Conservation (phyloP, 306 rosid genomes). For the Glycine latifolia region DNA sequence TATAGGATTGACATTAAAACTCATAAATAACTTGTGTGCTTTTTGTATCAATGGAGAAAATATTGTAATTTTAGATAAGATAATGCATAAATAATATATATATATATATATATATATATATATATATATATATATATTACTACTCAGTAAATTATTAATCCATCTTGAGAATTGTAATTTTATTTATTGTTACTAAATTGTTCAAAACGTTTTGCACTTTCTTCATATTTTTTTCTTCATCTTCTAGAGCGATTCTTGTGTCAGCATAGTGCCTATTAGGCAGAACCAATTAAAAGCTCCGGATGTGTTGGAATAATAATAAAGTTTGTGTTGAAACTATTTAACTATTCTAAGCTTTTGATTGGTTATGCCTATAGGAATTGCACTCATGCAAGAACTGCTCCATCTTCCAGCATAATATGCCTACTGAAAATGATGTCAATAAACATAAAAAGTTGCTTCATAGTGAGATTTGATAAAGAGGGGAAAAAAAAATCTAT, state of each 20-base stretch:
- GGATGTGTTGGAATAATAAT: background rate
- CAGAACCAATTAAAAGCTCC: background rate
- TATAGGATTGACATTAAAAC: background rate
- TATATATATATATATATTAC: background rate
- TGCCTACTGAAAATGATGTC: background rate
- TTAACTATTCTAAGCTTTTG: background rate
- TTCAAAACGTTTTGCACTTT: background rate
- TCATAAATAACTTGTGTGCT: background rate
- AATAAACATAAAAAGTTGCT: background rate
- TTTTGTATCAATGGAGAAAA: background rate
- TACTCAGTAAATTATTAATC: background rate
- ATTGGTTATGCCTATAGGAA: background rate
- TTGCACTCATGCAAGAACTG: background rate
- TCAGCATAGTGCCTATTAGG: background rate
- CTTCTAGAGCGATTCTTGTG: conserved; percentile 1
- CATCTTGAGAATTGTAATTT: conserved; percentile 4
- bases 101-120: background rate
- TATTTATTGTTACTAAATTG: background rate
- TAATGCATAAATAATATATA: background rate
- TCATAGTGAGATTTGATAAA: background rate
- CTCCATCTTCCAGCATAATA: background rate
- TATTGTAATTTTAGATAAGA: background rate
- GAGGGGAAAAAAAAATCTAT: too few relatives aligned
- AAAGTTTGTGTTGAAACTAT: background rate
- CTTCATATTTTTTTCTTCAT: background rate